Evolutionary conservation across 371 early-diverging fungal species (phyloP).

Genomic region (Lichtheimia ramosa): DNA sequence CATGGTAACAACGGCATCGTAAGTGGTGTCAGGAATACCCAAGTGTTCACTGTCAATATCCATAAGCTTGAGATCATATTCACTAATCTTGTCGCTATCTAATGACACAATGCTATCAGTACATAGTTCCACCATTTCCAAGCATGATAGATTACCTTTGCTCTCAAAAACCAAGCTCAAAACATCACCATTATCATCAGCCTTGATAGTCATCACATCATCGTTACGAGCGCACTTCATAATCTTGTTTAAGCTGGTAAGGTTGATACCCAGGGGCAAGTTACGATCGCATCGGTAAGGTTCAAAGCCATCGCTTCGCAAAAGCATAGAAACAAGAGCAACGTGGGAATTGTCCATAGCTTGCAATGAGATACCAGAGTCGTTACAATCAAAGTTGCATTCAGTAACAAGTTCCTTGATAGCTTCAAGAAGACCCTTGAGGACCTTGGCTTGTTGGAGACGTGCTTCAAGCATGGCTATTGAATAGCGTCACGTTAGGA

Average conservation of each 20-base stretch:
- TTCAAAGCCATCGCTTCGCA: conserved; percentile 90
- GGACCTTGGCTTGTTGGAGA: conserved; percentile 71
- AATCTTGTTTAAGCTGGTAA: conserved; percentile 87
- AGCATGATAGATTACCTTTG: conserved; percentile 43
- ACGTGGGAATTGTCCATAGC: conserved; percentile 99
- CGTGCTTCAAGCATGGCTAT: conserved; percentile 78
- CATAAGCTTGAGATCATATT: conserved; percentile 96
- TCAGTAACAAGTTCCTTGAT: conserved; percentile 96
- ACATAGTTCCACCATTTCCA: no score
- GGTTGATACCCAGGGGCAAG: conserved; percentile 90
- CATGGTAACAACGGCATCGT: conserved; percentile 90
- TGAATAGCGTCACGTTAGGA: no score
- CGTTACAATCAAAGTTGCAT: conserved; percentile 97
- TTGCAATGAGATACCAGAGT: conserved; percentile 95
- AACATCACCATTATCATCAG: conserved; percentile 85
- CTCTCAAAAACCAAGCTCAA: conserved; percentile 86
- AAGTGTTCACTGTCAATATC: conserved; percentile 96
- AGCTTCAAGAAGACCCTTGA: conserved; percentile 95
- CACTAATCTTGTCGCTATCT: conserved; percentile 86
- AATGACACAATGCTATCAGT: background rate
- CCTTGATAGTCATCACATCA: conserved; percentile 89
- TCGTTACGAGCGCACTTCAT: conserved; percentile 94
- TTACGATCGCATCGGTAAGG: conserved; percentile 96
- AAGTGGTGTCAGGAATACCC: conserved; percentile 93
- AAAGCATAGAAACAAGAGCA: conserved; percentile 88